Evolutionary conservation across 495 filamentous ascomycete species (phyloP).

Genomic region (Cercophora newfieldiana): DNA sequence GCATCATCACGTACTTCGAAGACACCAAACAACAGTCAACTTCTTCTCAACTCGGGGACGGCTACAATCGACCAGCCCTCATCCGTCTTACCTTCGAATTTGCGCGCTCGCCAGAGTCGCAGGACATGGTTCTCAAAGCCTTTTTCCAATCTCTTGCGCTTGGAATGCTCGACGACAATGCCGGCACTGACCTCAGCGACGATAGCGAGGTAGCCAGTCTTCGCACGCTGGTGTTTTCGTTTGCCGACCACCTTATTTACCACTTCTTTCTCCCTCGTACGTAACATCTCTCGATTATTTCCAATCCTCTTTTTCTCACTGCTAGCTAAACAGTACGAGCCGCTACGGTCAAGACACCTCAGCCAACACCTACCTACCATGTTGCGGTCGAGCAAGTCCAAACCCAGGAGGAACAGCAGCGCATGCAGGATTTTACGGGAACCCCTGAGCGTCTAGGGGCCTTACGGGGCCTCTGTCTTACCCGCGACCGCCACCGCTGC

Average conservation of each 20-base stretch:
- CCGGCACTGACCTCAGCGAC: conserved; percentile 17
- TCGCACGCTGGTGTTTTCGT: conserved; percentile 15
- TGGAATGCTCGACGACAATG: conserved; percentile 18
- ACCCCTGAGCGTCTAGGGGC: conserved; percentile 16
- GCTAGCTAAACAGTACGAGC: conserved; percentile 25
- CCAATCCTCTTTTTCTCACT: background rate
- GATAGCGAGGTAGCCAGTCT: conserved; percentile 8
- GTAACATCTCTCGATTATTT: background rate
- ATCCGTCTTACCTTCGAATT: conserved; percentile 30
- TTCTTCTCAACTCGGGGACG: conserved; percentile 9
- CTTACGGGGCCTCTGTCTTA: conserved; percentile 19
- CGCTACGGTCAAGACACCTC: conserved; percentile 13
- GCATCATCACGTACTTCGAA: conserved; percentile 17
- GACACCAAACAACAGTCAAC: background rate
- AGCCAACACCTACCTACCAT: background rate
- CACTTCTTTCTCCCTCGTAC: conserved; percentile 24
- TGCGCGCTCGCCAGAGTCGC: conserved; percentile 24
- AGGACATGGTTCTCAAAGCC: conserved; percentile 25
- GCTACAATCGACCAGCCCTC: conserved; percentile 27
- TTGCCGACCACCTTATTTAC: conserved; percentile 24
- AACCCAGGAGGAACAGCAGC: background rate
- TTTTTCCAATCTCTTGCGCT: conserved; percentile 27
- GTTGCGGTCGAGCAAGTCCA: background rate
- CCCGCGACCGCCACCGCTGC: conserved; percentile 25
- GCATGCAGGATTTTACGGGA: conserved; percentile 16